Evolutionary conservation across 1,139 yeast genomes (phyloP), one percentile per base, ranked within the genome.

Genomic region (Candida sp.): DNA sequence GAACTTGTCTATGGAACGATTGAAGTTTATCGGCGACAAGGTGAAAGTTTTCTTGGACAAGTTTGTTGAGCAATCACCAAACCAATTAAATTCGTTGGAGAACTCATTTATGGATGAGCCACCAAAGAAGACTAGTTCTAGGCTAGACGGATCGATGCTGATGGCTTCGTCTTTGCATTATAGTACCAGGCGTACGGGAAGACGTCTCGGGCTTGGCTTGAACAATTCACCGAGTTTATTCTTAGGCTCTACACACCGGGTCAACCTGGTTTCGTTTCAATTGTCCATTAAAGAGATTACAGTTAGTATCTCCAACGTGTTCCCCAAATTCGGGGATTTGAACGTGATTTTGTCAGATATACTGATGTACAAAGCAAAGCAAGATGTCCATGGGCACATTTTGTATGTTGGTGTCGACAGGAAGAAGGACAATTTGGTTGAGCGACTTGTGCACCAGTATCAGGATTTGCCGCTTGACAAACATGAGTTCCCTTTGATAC

Each of bases 281-380:
- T n/a, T 70, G 1, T 43, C 52, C 4, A 44, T 75, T 7, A 64
- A 65, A 35, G 60, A 59, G 2, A 39, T 75, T 0, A 56, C 63
- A 0, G 49, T 75, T 3, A 59, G 59, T 1, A 38, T 84, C 0
- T 40, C 55, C 0, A 52, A 69, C 1, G 51, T 81, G 1, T 58
- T 64, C 7, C 67, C 69, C 0, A 57, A 65, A 5, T 83, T 86
- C 67, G 91, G 90, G 0, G 71, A 68, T 45, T 23, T 85, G 3
- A 51, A 56, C 0, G 62, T 72, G 0, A 46, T 47, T 1, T 38
- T 76, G 0, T 53, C 59, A 0, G 60, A 69, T 6, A 53, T 73
- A 17, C 56, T 70, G 1, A 17, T 78, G 1, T 69, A 74, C 46
- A 56, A 67, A 11, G 63, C 66, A 5, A 71, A 68, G 22, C 73